Evolutionary conservation across 2,329 filamentous ascomycete species (phyloP), one percentile per base, ranked within the genome.

Genomic region (Geoglossum cookeanum): DNA sequence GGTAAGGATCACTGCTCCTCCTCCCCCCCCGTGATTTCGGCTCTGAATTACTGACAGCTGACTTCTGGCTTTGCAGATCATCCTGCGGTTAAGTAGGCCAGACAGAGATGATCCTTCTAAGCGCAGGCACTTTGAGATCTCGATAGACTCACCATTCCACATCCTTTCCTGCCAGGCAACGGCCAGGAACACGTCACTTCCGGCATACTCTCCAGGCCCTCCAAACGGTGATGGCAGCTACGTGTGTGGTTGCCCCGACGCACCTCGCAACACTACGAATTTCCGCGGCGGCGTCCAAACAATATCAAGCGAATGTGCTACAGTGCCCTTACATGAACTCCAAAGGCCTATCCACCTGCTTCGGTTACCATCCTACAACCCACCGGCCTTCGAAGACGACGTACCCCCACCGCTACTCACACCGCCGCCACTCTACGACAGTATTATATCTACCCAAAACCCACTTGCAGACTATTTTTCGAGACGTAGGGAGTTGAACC

Each of bases 101-200:
- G 90, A 95, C 63, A 78, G 83, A 44, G 80, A 83, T 9, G 86
- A 94, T 64, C 82, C 88, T 0, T 75, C 74, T 0, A 90, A 90
- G 66, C 80, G 89, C 61, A 80, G 89, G 37, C 90, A 95, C 67
- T 96, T 94, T 63, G 90, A 96, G 69, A 95, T 95, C 64, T 94
- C 88, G 62, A 96, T 96, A 63, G 90, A 96, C 70, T 95, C 89
- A 1, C 90, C 90, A 0, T 91, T 96, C 67, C 91, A 91, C 60
- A 87, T 95, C 51, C 83, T 95, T 53, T 91, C 90, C 60, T 96
- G 90, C 72, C 86, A 86, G 60, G 89, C 90, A n/a, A 94, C 88
- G 0, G 86, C 92, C 67, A 84, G 87, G 55, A 95, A 95, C 68
- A 94, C 85, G 30, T 81, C 82, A 11, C 77, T 95, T 9, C 90